phyloP scores from a whole-genome alignment of 2,329 filamentous ascomycete species.

The Fusarium oligoseptatum region DNA sequence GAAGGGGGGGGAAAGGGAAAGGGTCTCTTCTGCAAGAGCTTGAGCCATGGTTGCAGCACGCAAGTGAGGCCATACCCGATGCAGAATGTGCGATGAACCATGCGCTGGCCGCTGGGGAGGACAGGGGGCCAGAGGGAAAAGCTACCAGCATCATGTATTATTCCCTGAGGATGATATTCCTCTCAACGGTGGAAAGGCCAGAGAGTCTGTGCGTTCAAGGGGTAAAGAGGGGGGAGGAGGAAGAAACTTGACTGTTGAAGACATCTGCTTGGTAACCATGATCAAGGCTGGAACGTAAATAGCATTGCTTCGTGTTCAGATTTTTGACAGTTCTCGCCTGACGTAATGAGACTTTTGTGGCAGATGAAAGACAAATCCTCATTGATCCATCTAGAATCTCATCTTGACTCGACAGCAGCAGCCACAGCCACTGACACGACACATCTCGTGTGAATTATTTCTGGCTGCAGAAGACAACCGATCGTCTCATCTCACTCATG shows the following conservation, averaged over 20 bases:
- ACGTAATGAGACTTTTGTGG: slow-evolving; percentile 1
- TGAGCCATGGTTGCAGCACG: slow-evolving; percentile 14
- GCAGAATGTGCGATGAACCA: slow-evolving; percentile 44
- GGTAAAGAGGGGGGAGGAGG: not conserved
- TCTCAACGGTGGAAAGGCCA: slow-evolving; percentile 3
- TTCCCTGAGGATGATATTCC: slow-evolving; percentile 11
- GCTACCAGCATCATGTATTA: not conserved
- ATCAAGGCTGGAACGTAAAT: not conserved
- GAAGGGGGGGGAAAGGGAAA: not conserved
- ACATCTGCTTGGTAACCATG: not conserved
- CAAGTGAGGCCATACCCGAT: slow-evolving; percentile 41
- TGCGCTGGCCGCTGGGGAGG: slow-evolving; percentile 30
- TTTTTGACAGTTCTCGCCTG: slow-evolving; percentile 1
- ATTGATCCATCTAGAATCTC: not conserved
- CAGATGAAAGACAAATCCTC: not conserved
- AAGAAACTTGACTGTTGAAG: not conserved
- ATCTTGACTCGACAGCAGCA: slow-evolving; percentile 3
- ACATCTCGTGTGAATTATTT: slow-evolving; percentile 14
- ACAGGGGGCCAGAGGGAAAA: slow-evolving; percentile 12
- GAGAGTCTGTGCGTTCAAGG: slow-evolving; percentile 12
- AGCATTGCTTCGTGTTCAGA: slow-evolving; percentile 5
- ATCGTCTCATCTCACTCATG: not conserved
- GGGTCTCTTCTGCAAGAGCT: slow-evolving; percentile 11
- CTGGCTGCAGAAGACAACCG: not conserved
- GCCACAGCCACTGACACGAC: not conserved